These are phyloP conservation scores for Yamadazyma olivae DNA, from an alignment of 805 yeast species.

Conservation along the genomic window DNA sequence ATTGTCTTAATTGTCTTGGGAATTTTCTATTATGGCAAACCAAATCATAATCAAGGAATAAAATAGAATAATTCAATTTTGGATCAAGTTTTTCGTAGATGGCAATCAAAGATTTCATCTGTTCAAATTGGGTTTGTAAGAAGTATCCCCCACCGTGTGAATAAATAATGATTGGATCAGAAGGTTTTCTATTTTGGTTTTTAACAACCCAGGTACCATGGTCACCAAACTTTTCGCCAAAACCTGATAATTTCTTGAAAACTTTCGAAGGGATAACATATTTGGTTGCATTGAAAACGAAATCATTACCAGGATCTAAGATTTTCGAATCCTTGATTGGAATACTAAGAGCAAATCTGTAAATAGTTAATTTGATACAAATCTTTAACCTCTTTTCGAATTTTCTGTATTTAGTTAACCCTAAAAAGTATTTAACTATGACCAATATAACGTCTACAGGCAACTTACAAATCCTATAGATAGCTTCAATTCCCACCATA, in stretches of 20 bases:
- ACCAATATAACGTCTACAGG: slow-evolving; percentile 7
- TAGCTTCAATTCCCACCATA: not conserved
- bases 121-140: slow-evolving; percentile 25
- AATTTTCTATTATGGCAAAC: slow-evolving; percentile 24
- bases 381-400: slow-evolving; percentile 10
- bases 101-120: slow-evolving; percentile 24
- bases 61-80: slow-evolving; percentile 17
- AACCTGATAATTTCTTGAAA: slow-evolving; percentile 20
- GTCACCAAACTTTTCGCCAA: slow-evolving; percentile 28
- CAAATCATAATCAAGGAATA: slow-evolving; percentile 28
- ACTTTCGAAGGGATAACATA: not conserved
- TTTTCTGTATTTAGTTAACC: slow-evolving; percentile 8
- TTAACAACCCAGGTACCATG: slow-evolving; percentile 34
- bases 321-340: slow-evolving; percentile 8
- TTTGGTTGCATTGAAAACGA: slow-evolving; percentile 7
- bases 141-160: slow-evolving; percentile 40
- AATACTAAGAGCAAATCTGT: slow-evolving; percentile 8
- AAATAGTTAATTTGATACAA: slow-evolving; percentile 12
- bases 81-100: slow-evolving; percentile 23
- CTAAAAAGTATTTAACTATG: slow-evolving; percentile 9
- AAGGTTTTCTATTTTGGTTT: slow-evolving; percentile 17
- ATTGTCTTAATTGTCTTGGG: slow-evolving; percentile 30
- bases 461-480: slow-evolving; percentile 3
- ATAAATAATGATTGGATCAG: slow-evolving; percentile 32
- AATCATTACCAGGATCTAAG: slow-evolving; percentile 5